A percentile compares a stretch with the other conserved stretches of the same genome.
Evolutionary conservation across 495 filamentous ascomycete species (phyloP).

Genomic region (Aspergillus ostianus): DNA sequence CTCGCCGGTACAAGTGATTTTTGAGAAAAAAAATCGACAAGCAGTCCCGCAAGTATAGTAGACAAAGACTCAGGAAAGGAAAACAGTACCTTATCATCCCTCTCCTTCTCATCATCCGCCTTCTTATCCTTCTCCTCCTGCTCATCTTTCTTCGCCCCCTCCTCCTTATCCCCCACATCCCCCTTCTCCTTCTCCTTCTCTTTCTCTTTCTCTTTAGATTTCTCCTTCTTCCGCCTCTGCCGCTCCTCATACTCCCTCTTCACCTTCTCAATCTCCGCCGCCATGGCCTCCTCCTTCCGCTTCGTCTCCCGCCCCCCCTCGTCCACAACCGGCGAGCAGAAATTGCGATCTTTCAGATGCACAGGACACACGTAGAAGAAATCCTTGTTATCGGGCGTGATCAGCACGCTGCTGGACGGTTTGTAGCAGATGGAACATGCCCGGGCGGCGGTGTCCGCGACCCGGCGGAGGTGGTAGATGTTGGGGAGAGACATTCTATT

Average conservation of each 20-base stretch:
- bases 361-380: constrained; percentile 88
- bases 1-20: background rate
- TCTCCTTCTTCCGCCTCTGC: constrained; percentile 40
- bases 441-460: constrained; percentile 79
- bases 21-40: background rate
- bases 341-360: constrained; percentile 81
- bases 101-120: constrained; percentile 50
- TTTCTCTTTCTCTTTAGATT: constrained; percentile 45
- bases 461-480: constrained; percentile 80
- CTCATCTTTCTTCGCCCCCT: constrained; percentile 45
- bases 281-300: constrained; percentile 63
- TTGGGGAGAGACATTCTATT: constrained; percentile 65
- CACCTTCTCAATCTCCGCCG: constrained; percentile 71
- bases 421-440: constrained; percentile 91
- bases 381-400: constrained; percentile 92
- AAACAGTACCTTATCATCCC: constrained; percentile 51
- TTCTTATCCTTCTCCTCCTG: constrained; percentile 37
- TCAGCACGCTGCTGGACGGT: constrained; percentile 78
- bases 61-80: background rate
- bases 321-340: constrained; percentile 77
- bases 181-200: constrained; percentile 56
- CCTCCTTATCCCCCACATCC: constrained; percentile 57
- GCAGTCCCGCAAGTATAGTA: background rate
- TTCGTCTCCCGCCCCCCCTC: constrained; percentile 68
- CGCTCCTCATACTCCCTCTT: constrained; percentile 55